A percentile compares a stretch with the other conserved stretches of the same genome.
Conservation (phyloP, 139 green algal species). For the Volvox africanus region DNA sequence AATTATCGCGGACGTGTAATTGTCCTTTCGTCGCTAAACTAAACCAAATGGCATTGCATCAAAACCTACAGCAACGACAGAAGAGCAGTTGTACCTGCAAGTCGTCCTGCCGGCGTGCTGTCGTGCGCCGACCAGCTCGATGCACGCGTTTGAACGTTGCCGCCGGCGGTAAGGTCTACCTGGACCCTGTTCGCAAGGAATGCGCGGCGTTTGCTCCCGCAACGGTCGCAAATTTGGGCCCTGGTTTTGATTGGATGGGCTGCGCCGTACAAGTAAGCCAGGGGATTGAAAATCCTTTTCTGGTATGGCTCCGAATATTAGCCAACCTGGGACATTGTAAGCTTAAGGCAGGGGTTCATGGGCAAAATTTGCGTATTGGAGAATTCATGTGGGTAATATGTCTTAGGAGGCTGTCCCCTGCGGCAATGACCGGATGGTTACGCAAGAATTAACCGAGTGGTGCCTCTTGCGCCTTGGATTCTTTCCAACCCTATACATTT, state of each 20-base stretch:
- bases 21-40: not conserved
- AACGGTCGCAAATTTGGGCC: conserved; percentile 97
- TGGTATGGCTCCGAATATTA: too few species aligned
- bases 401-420: too few species aligned
- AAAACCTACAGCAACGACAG: not conserved
- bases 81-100: not conserved
- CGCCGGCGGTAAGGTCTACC: conserved; percentile 63
- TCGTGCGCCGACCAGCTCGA: conserved; percentile 1
- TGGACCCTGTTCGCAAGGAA: conserved; percentile 65
- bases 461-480: too few species aligned
- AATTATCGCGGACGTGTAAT: not conserved
- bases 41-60: conserved; percentile 8
- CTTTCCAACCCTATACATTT: too few species aligned
- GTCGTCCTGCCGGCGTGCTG: not conserved
- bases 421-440: too few species aligned
- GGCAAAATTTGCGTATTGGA: too few species aligned
- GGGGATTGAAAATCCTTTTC: too few species aligned
- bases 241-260: conserved; percentile 98
- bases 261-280: conserved; percentile 89
- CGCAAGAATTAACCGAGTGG: too few species aligned
- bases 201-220: conserved; percentile 91
- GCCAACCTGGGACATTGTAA: too few species aligned
- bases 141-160: conserved; percentile 12
- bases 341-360: too few species aligned
- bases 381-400: too few species aligned